These are phyloP conservation scores for Saksenaea vasiformis DNA, from an alignment of 371 early-diverging fungal genomes.

Conservation along the genomic window DNA sequence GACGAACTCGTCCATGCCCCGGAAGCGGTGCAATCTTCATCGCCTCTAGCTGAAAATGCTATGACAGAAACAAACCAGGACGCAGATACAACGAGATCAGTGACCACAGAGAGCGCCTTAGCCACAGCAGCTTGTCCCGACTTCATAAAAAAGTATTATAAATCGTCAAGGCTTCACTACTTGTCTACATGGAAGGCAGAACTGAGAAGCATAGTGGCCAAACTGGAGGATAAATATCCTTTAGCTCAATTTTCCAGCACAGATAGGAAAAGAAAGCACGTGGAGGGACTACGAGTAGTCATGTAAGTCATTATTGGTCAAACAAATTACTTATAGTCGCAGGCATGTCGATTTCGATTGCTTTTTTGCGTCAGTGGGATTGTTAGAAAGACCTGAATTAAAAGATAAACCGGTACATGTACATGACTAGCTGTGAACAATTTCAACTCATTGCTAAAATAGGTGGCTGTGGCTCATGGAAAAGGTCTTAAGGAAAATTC, in stretches of 20 bases:
- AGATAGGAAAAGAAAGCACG: slow-evolving; percentile 5
- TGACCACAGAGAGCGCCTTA: slow-evolving; percentile 16
- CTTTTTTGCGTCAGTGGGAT: slow-evolving; percentile 87
- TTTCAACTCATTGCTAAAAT: neutral
- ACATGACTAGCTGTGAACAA: neutral
- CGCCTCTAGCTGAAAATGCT: neutral
- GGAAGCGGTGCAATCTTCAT: neutral
- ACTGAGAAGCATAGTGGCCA: slow-evolving; percentile 59
- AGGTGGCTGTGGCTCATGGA: slow-evolving; percentile 48
- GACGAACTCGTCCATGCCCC: neutral
- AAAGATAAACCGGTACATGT: slow-evolving; percentile 61
- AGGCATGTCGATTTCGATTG: slow-evolving; percentile 95
- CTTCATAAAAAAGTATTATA: slow-evolving; percentile 77
- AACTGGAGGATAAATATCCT: slow-evolving; percentile 30
- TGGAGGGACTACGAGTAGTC: slow-evolving; percentile 20
- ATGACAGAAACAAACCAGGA: neutral
- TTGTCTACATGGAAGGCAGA: slow-evolving; percentile 84
- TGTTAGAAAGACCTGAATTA: slow-evolving; percentile 69
- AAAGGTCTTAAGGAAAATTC: slow-evolving; percentile 30
- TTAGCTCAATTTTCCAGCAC: slow-evolving; percentile 1
- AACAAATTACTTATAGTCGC: slow-evolving; percentile 11
- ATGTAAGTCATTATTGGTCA: slow-evolving; percentile 22
- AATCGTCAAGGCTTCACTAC: slow-evolving; percentile 81
- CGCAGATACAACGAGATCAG: slow-evolving; percentile 22
- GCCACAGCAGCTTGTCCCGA: slow-evolving; percentile 52